phyloP scores from a whole-genome alignment of 148 eudicot genomes.

The Rhododendron griersonianum region DNA sequence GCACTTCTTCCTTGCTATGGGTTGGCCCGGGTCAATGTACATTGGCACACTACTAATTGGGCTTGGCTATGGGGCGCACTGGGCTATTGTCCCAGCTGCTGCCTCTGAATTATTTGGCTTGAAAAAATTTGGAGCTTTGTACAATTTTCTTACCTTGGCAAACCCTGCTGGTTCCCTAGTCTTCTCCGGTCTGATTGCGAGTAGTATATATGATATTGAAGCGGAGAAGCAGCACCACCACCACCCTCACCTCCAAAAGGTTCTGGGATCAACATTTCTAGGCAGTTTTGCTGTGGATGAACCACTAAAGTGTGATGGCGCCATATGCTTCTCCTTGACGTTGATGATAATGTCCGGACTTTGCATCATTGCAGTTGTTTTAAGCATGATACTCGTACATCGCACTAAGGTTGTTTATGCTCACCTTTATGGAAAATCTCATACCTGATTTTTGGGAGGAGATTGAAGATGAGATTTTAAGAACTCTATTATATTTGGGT shows the following conservation, averaged over 20 bases:
- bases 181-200: conserved; percentile 78
- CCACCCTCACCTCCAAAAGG: conserved; percentile 8
- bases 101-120: conserved; percentile 92
- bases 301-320: conserved; percentile 69
- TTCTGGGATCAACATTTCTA: conserved; percentile 13
- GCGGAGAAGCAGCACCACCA: conserved; percentile 74
- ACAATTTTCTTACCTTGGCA: conserved; percentile 86
- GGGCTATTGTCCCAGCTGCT: conserved; percentile 94
- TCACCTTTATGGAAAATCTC: conserved; percentile 69
- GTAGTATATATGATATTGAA: conserved; percentile 80
- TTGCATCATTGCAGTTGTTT: conserved; percentile 57
- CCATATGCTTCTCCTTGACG: conserved; percentile 77
- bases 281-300: conserved; percentile 35
- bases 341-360: conserved; percentile 75
- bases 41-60: conserved; percentile 82
- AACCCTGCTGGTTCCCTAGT: conserved; percentile 88
- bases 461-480: neutral
- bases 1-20: conserved; percentile 78
- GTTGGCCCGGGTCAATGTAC: conserved; percentile 84
- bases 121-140: conserved; percentile 81
- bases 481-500: neutral
- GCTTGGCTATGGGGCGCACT: conserved; percentile 96
- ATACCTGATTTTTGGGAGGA: conserved; percentile 16
- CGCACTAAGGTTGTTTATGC: conserved; percentile 78
- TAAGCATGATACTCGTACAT: conserved; percentile 67